phyloP scores from a whole-genome alignment of 208 protist species.

The Eutreptiella sp. region DNA sequence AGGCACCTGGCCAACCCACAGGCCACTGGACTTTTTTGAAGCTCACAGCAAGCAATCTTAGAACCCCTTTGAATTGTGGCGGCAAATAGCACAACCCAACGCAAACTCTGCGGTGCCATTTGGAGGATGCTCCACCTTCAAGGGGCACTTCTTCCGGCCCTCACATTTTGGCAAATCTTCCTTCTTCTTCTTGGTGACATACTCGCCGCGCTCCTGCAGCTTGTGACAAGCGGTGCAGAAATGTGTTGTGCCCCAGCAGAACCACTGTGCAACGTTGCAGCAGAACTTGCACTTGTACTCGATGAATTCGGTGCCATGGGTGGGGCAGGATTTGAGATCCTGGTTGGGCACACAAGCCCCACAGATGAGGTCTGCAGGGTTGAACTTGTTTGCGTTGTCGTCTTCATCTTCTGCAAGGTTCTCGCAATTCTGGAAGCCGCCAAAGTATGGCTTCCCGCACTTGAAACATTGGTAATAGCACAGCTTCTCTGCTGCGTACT shows the following conservation, averaged over 20 bases:
- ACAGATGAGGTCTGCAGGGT: slow-evolving; percentile 11
- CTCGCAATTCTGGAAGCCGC: slow-evolving; percentile 9
- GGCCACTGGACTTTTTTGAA: too few species aligned
- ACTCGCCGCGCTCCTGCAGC: slow-evolving; percentile 3
- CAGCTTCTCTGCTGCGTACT: slow-evolving; percentile 11
- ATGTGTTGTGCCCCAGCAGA: slow-evolving; percentile 38
- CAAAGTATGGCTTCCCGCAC: slow-evolving; percentile 14
- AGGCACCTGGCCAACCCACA: too few species aligned
- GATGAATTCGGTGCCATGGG: slow-evolving; percentile 33
- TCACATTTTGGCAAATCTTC: slow-evolving; percentile 16
- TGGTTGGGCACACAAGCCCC: slow-evolving; percentile 9
- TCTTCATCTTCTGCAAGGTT: slow-evolving; percentile 8
- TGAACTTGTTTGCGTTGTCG: slow-evolving; percentile 17
- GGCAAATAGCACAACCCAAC: slow-evolving; percentile 40
- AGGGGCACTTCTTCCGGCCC: slow-evolving; percentile 25
- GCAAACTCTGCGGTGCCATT: slow-evolving; percentile 33
- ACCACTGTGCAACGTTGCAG: slow-evolving; percentile 26
- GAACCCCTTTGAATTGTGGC: slow-evolving; percentile 19
- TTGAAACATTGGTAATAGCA: slow-evolving; percentile 22
- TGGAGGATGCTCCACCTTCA: slow-evolving; percentile 29
- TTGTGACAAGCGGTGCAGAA: slow-evolving; percentile 44
- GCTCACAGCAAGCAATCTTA: too few species aligned
- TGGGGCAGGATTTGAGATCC: slow-evolving; percentile 18
- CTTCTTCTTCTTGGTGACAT: slow-evolving; percentile 32
- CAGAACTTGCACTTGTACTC: slow-evolving; percentile 42